Evolutionary conservation across 2,329 filamentous ascomycete genomes (phyloP), one percentile per base, ranked within the genome.

Genomic region (Monosporascus cannonballus): DNA sequence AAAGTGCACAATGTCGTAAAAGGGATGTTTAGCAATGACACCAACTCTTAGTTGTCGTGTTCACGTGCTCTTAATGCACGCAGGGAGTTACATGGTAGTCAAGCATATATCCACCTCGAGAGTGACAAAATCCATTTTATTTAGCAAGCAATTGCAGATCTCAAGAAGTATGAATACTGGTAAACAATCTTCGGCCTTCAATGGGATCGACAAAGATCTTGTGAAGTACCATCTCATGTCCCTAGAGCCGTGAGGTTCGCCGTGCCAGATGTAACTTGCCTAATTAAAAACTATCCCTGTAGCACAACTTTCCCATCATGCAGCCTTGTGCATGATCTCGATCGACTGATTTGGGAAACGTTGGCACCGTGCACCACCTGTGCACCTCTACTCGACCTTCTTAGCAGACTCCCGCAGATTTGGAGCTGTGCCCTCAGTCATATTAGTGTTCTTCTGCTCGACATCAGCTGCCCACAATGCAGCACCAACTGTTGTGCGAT

Each of bases 381-480:
- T 60, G 45, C 38, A 44, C 55, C 53, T 49, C 63, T 68, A 77
- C 59, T 80, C 74, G 55, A 71, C 73, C 57, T 78, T 75, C 60
- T 75, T 74, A 34, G 75, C 77, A 42, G 73, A 69, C 57, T 79
- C 75, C 45, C 76, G 71, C 44, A 81, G 65, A 15, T 64, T 69
- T 1, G 78, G 78, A n/a, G 77, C 77, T 15, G 77, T 80, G 55
- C 73, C 70, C 50, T 72, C 65, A 9, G 73, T 72, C 76, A 80
- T 80, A 41, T 70, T 67, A 9, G 70, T 75, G 52, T 74, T 72
- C 60, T 77, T 76, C 27, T 71, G 68, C 69, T 95, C 90, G 54
- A 95, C 81, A 68, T 95, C 91, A 18, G 90, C 89, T 41, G 93
- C 92, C 91, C 91, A 96, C n/a, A 97, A 74, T 7, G 93, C 93